Base-by-base conservation (phyloP, 176 grass and related monocot species). In the Rhynchospora pubera region DNA sequence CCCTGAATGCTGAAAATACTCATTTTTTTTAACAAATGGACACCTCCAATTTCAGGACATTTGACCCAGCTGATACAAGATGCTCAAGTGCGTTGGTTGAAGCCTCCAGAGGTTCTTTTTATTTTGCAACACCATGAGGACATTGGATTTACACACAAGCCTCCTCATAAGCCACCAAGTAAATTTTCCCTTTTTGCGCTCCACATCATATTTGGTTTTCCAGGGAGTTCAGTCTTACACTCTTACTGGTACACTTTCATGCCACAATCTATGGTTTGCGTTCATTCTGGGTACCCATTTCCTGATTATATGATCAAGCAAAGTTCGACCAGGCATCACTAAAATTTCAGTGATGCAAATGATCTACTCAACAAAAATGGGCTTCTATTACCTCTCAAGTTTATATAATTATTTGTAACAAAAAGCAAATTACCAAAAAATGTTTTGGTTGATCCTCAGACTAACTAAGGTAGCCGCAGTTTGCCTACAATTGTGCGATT, bases 101-200 rank as follows among this genome's bases (percentile, higher is more conserved):
- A 90, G 84, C 93, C 96, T 50, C 65, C 73, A 69, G 93, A 99
- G 84, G 87, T 93, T 83, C 65, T 93, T 10, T 73, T 78, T 7
- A 99, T 99, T 88, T 83, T 99, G 18, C 82, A 83, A 82, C 92
- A 91, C 65, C 71, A 89, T 86, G 87, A 91, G 9, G 43, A 1
- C 24, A 90, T 91, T 80, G 61, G 32, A 6, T 76, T 99, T 18
- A 66, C 80, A 5, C 30, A 85, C 7, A 93, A 83, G 69, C 14
- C 84, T 58, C 91, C 89, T 65, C 86, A 90, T 4, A 90, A 83
- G 80, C 97, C 97, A 85, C 84, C 66, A n/a, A 90, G 97, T 99
- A 96, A 90, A 57, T 70, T 77, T 75, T 84, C 10, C 1, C 44
- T 88, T 79, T 80, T 14, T 45, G 16, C 52, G 14, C 30, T 77